phyloP scores from a whole-genome alignment of 306 rosid genomes.

The Quercus parvula region DNA sequence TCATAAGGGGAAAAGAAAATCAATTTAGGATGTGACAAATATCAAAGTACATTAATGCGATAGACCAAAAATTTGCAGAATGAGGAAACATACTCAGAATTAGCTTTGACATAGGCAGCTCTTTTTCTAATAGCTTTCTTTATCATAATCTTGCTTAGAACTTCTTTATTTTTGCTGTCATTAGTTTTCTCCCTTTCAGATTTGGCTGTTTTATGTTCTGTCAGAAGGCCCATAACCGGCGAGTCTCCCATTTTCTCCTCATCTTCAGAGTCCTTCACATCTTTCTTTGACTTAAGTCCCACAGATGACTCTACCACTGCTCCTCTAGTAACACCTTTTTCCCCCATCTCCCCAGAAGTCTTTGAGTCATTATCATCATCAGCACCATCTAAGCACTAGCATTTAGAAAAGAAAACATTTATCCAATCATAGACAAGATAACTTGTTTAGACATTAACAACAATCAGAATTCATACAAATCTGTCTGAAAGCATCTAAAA shows the following conservation, averaged over 20 bases:
- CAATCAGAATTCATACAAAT: background rate
- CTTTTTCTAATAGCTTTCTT: conserved; percentile 71
- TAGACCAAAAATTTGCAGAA: conserved; percentile 7
- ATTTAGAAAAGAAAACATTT: conserved; percentile 24
- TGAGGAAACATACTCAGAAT: conserved; percentile 70
- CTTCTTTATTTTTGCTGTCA: conserved; percentile 41
- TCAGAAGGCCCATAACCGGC: conserved; percentile 67
- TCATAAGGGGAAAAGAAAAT: background rate
- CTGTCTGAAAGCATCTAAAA: background rate
- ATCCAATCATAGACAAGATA: background rate
- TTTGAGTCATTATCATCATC: conserved; percentile 50
- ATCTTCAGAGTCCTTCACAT: conserved; percentile 48
- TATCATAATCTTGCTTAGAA: conserved; percentile 57
- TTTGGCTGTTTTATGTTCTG: conserved; percentile 43
- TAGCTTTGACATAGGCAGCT: conserved; percentile 64
- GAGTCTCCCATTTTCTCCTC: conserved; percentile 73
- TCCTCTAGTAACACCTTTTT: conserved; percentile 38
- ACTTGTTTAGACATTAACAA: conserved; percentile 9
- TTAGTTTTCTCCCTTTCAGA: conserved; percentile 40
- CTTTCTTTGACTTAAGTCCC: conserved; percentile 40
- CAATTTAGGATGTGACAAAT: background rate
- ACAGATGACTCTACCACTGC: conserved; percentile 45
- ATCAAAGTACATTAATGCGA: background rate
- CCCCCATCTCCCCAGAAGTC: conserved; percentile 44
- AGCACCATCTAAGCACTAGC: conserved; percentile 66